Conservation (phyloP, 768 basidiomycete species). For the Amanita pseudoporphyria region DNA sequence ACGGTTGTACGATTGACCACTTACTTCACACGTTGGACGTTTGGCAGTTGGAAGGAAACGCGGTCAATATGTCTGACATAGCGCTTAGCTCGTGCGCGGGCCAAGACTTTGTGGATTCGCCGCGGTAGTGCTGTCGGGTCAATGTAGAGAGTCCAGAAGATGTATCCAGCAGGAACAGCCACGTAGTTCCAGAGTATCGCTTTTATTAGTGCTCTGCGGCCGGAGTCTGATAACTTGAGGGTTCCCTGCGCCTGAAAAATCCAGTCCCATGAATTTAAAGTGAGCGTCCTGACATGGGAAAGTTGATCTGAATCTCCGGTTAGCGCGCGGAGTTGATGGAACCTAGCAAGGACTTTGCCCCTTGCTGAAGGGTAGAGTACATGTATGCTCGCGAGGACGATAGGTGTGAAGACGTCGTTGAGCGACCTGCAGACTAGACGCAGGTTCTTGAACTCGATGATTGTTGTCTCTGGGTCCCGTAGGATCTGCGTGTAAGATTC, state of each 20-base stretch:
- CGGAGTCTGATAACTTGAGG: neutral
- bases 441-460: neutral
- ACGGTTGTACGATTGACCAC: neutral
- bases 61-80: neutral
- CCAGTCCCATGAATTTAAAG: constrained; percentile 3
- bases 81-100: neutral
- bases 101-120: neutral
- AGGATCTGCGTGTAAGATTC: neutral
- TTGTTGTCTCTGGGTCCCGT: neutral
- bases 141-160: constrained; percentile 1
- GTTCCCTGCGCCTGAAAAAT: neutral
- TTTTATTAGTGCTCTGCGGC: neutral
- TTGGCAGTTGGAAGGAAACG: neutral
- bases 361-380: neutral
- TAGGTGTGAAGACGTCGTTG: neutral
- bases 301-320: neutral
- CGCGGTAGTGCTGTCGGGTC: neutral
- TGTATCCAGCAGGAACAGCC: neutral
- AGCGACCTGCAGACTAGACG: constrained; percentile 4
- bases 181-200: constrained; percentile 1
- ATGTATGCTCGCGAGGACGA: constrained; percentile 4
- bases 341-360: neutral
- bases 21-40: constrained; percentile 3
- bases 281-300: neutral
- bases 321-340: constrained; percentile 1